Evolutionary conservation across 768 basidiomycete genomes (phyloP), one percentile per base, ranked within the genome.

Genomic region (Suillus subalutaceus): DNA sequence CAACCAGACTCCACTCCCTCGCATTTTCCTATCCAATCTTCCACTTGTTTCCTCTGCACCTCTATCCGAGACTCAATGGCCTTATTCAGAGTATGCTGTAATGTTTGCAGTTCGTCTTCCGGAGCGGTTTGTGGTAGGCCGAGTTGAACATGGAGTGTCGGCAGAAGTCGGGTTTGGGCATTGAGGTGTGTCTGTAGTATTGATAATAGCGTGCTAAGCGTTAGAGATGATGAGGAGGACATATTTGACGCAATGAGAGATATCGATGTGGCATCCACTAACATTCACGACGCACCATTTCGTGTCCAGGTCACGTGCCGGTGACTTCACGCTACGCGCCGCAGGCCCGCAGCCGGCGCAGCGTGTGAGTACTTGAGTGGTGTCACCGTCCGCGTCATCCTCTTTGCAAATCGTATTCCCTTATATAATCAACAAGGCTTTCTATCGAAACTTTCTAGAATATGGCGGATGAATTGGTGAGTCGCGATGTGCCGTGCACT

Each of bases 71-170:
- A 79, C 70, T 94, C 91, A 15, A 96, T 90, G 32, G 91, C 88
- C 64, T 86, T 83, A 63, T 89, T 85, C 53, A 96, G 87, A 57
- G 90, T 87, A 40, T 89, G 83, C 71, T 95, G 90, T 8, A 97
- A 84, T 9, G 83, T 77, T 62, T 84, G 81, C 40, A 96, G 83
- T 66, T 97, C 95, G 74, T 93, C 90, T 74, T 92, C 88, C 52
- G 96, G 85, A 0, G 93, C 89, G 13, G 88, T 87, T 35, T 87
- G 78, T 10, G 94, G 93, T 16, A 96, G 83, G 40, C 93, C 94
- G 18, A 97, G 90, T 72, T 93, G 93, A 1, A 86, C 83, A 77
- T 96, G 94, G 5, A 97, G 82, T 8, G 89, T 88, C 16, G 93
- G 93, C 2, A 97, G 81, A 40, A 93, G 82, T 68, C 91, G 89